phyloP scores from a whole-genome alignment of 2,329 filamentous ascomycete genomes.

The Bipolaris oryzae region DNA sequence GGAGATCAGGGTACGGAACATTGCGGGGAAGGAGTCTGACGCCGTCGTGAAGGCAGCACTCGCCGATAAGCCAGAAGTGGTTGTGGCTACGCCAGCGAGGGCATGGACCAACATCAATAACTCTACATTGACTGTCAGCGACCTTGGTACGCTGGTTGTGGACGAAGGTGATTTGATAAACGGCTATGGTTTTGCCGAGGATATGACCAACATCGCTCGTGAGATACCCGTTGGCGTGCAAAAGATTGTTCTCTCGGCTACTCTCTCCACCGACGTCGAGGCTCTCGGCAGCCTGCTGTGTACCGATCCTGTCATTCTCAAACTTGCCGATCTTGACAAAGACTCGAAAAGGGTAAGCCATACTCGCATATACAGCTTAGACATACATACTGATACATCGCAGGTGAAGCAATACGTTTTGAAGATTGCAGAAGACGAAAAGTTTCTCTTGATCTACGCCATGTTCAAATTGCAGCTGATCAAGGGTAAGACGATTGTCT shows the following conservation, averaged over 20 bases:
- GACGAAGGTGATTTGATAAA: slow-evolving; percentile 94
- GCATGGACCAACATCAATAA: slow-evolving; percentile 78
- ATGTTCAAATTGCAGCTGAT: slow-evolving; percentile 95
- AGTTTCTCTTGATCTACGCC: slow-evolving; percentile 89
- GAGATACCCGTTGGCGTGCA: slow-evolving; percentile 84
- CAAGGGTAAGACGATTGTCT: slow-evolving; percentile 87
- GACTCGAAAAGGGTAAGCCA: slow-evolving; percentile 64
- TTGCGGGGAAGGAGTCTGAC: slow-evolving; percentile 89
- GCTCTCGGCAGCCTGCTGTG: slow-evolving; percentile 85
- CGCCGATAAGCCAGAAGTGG: slow-evolving; percentile 82
- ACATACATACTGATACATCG: neutral
- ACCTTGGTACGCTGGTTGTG: slow-evolving; percentile 75
- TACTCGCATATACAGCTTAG: too few relatives aligned
- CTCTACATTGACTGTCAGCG: slow-evolving; percentile 71
- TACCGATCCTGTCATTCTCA: slow-evolving; percentile 76
- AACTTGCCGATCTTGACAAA: slow-evolving; percentile 81
- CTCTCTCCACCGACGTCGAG: slow-evolving; percentile 85
- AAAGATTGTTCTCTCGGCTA: slow-evolving; percentile 92
- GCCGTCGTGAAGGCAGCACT: slow-evolving; percentile 86
- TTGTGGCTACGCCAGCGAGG: slow-evolving; percentile 88
- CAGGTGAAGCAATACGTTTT: slow-evolving; percentile 83
- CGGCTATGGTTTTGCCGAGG: slow-evolving; percentile 92
- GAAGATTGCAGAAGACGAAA: slow-evolving; percentile 95
- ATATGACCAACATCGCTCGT: slow-evolving; percentile 79
- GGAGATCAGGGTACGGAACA: slow-evolving; percentile 79